Base-by-base conservation (phyloP, 305 asterid genomes). In the Fraxinus platypoda region DNA sequence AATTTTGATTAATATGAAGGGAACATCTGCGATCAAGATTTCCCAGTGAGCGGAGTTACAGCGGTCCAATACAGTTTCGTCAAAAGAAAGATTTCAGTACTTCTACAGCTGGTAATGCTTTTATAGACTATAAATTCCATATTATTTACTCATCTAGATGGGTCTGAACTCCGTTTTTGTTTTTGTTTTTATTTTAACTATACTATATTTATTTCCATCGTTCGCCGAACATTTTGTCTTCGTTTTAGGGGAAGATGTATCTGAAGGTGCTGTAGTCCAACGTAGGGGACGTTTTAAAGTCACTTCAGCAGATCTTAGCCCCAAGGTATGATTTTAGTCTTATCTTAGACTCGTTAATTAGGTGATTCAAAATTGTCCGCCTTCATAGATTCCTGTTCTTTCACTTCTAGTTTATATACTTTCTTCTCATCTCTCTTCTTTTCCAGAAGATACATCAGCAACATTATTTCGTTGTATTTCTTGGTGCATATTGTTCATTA, bases 271-370 rank as follows among this genome's bases (percentile, higher is more conserved):
- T 84, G 77, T 92, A n/a, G 87, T 96, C 83, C 97, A 92, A 88
- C 94, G 93, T 74, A 90, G 85, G 90, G 99, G 99, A 37, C 99
- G 99, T 57, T 96, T 94, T 89, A 93, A 94, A 91, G 98, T 96
- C 89, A 94, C 95, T 79, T 91, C 97, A 54, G 97, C 95, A 35
- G 99, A 96, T 81, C 79, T 78, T 80, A 91, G 93, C 91, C 85
- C 97, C 78, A 91, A 89, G 95, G 97, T 94, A 87, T 81, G 72
- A 37, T 43, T 76, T 49, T 3, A 62, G 46, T 66, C 70, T 21
- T n/a, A 21, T 72, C 66, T 26, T 41, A 12, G 19, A 25, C 35
- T 66, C 8, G 35, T 28, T 17, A 66, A 12, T 4, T 59, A 21
- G 34, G 34, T 12, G 19, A 26, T 66, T 66, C 35, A 28, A 66